Conservation (phyloP, 805 yeast species). For the Alloascoidea hylecoeti region DNA sequence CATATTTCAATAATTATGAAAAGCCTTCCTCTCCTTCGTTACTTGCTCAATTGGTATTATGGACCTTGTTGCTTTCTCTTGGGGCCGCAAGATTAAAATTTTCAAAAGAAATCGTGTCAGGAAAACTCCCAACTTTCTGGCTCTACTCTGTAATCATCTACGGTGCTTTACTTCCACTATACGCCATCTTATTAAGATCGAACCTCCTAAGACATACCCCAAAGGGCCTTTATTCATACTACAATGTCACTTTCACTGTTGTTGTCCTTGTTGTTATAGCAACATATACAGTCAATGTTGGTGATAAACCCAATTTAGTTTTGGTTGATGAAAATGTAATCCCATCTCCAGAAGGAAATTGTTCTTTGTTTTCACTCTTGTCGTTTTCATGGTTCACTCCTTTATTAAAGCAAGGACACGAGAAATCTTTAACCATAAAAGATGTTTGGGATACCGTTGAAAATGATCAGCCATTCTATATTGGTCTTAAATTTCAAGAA, state of each 20-base stretch:
- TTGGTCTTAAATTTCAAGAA: conserved; percentile 48
- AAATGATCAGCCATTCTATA: conserved; percentile 68
- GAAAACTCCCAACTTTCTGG: neutral
- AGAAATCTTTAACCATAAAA: conserved; percentile 32
- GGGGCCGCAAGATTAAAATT: neutral
- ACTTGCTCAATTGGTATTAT: neutral
- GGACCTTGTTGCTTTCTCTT: neutral
- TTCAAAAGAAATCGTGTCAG: neutral
- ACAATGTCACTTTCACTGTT: conserved; percentile 20
- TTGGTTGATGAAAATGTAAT: conserved; percentile 25
- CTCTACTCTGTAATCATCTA: neutral
- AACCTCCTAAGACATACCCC: neutral
- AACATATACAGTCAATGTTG: conserved; percentile 44
- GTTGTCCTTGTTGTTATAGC: conserved; percentile 28
- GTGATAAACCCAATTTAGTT: conserved; percentile 46
- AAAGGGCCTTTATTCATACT: neutral
- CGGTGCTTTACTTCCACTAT: neutral
- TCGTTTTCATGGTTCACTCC: conserved; percentile 69
- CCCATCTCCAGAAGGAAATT: conserved; percentile 67
- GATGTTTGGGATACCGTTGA: conserved; percentile 79
- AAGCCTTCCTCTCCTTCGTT: neutral
- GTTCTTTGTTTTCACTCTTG: conserved; percentile 45
- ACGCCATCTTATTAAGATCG: neutral
- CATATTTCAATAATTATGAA: neutral
- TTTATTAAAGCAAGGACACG: conserved; percentile 55